Evolutionary conservation across 805 yeast genomes (phyloP), one percentile per base, ranked within the genome.

Genomic region (Kuraishia molischiana): DNA sequence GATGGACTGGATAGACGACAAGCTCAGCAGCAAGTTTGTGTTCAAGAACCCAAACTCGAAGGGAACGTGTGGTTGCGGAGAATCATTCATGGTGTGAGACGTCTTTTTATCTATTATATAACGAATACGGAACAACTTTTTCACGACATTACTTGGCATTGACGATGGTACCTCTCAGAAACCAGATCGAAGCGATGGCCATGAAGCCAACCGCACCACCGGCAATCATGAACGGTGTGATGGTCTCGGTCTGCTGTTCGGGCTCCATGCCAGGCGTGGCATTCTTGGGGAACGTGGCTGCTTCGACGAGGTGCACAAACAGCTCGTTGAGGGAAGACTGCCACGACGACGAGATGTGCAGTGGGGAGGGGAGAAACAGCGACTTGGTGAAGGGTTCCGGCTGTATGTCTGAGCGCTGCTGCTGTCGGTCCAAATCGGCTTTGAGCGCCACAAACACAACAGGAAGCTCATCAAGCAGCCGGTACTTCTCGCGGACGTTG

Each of bases 41-140:
- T 92, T 92, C 69, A 81, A 73, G 55, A 92, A 92, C 59, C 98
- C 98, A 44, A 92, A 92, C 62, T 83, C 95, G 29, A 92, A 90
- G 65, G 98, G 97, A 24, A 85, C 95, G 36, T 92, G 98, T 62
- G 98, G 98, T 10, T 92, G 98, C 60, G 98, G 98, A 38, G 98
- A 92, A 64, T 85, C 96, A 4, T 92, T 92, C 59, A 92, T 89
- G 96, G 96, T 90, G 6, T 89, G 64, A 53, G 17, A 11, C 14
- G 22, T 10, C 14, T 13, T 9, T 13, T 15, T 5, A 32, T 32
- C 5, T 32, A 21, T 20, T 17, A 29, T 10, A 17, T 17, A 13
- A 17, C 32, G 32, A 8, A 8, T 29, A n/a, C n/a, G n/a, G n/a
- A n/a, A n/a, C n/a, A n/a, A n/a, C 11, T 8, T 29, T 29, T 29